Evolutionary conservation across 345 rosid genomes (phyloP).

Genomic region (Cardamine occulta): DNA sequence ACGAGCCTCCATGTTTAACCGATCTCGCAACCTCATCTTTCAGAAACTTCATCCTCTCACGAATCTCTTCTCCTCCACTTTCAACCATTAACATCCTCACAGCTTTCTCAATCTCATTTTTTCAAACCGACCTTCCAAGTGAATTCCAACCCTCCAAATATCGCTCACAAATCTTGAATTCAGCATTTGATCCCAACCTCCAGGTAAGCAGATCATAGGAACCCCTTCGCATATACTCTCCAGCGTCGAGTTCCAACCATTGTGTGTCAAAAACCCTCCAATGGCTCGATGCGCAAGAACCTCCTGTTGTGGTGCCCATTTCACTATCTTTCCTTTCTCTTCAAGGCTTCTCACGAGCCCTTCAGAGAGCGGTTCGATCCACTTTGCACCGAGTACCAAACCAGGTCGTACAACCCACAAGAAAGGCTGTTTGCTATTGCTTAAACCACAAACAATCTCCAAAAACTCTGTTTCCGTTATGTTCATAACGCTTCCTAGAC

Average conservation of each 20-base stretch:
- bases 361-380: constrained; percentile 12
- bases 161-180: constrained; percentile 42
- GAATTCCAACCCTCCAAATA: constrained; percentile 34
- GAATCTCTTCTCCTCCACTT: constrained; percentile 22
- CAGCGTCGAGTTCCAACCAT: constrained; percentile 45
- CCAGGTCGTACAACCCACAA: constrained; percentile 55
- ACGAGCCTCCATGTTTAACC: constrained; percentile 33
- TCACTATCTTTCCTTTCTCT: constrained; percentile 49
- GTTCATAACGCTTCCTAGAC: constrained; percentile 56
- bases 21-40: constrained; percentile 33
- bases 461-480: constrained; percentile 41
- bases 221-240: constrained; percentile 47
- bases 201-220: constrained; percentile 43
- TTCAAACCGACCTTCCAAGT: constrained; percentile 35
- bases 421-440: constrained; percentile 50
- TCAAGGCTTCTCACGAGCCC: constrained; percentile 40
- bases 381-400: constrained; percentile 16
- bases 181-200: constrained; percentile 41
- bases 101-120: constrained; percentile 39
- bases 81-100: constrained; percentile 35
- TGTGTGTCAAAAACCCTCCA: constrained; percentile 43
- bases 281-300: constrained; percentile 37
- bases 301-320: constrained; percentile 43
- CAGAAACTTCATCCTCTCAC: constrained; percentile 35
- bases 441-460: constrained; percentile 60